phyloP scores from a whole-genome alignment of 179 eudicot species.

The Camellia oleifera region DNA sequence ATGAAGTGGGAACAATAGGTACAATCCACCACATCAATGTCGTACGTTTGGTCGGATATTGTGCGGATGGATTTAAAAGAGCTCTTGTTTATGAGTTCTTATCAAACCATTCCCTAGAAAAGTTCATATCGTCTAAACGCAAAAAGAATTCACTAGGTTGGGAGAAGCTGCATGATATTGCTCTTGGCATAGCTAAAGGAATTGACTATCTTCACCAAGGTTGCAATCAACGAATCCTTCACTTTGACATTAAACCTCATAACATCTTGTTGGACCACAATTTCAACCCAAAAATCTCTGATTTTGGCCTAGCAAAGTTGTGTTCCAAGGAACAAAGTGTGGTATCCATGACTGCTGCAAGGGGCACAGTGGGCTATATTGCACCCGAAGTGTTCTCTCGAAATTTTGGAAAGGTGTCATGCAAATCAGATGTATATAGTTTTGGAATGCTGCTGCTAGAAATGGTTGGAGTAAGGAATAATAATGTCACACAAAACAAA shows the following conservation, averaged over 20 bases:
- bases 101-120: constrained; percentile 25
- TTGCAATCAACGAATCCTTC: constrained; percentile 33
- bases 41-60: too few species aligned
- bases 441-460: constrained; percentile 35
- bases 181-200: constrained; percentile 33
- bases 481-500: background rate
- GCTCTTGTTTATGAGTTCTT: constrained; percentile 34
- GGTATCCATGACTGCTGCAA: constrained; percentile 31
- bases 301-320: constrained; percentile 36
- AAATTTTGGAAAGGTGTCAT: constrained; percentile 27
- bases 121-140: constrained; percentile 9
- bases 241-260: constrained; percentile 37
- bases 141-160: constrained; percentile 19
- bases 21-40: too few species aligned
- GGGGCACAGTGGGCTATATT: constrained; percentile 36
- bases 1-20: too few species aligned
- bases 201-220: constrained; percentile 38
- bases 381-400: constrained; percentile 32
- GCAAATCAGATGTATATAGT: constrained; percentile 31
- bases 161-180: constrained; percentile 29
- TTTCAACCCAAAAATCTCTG: constrained; percentile 34
- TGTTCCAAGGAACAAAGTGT: constrained; percentile 30
- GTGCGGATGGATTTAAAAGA: background rate
- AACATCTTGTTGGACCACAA: constrained; percentile 33
- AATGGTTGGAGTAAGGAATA: constrained; percentile 28